A percentile compares a stretch with the other conserved stretches of the same genome.
phyloP scores from a whole-genome alignment of 345 rosid species.

The Lenwebbia sp. region DNA sequence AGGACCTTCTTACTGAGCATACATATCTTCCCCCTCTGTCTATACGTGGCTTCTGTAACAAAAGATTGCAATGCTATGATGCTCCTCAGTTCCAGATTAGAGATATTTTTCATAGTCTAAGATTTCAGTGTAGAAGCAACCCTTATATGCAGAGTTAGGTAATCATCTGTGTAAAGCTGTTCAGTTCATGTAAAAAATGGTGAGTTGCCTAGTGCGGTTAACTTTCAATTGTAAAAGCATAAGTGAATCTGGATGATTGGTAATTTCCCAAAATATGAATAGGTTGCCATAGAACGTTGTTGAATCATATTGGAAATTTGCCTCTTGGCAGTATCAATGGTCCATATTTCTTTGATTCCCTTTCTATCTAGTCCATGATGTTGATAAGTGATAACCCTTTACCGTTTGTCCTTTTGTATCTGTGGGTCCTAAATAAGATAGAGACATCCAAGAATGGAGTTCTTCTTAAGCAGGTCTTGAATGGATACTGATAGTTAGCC shows the following conservation, averaged over 20 bases:
- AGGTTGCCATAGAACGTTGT: neutral
- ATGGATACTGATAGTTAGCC: neutral
- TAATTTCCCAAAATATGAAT: neutral
- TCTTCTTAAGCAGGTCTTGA: neutral
- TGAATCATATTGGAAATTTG: neutral
- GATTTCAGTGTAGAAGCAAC: neutral
- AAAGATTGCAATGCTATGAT: neutral
- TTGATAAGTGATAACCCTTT: neutral
- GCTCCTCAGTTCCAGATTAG: neutral
- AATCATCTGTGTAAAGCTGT: neutral
- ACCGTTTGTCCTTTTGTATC: neutral
- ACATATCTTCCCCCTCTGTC: neutral
- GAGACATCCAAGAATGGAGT: neutral
- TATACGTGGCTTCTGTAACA: neutral
- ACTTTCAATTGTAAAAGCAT: neutral
- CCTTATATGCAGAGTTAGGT: neutral
- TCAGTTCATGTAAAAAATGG: neutral
- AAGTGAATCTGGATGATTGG: neutral
- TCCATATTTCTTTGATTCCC: neutral
- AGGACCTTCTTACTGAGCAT: neutral
- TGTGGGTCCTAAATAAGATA: neutral
- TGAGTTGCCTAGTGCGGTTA: neutral
- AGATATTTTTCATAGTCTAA: neutral
- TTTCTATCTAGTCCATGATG: neutral
- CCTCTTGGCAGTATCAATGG: neutral